phyloP scores from a whole-genome alignment of 306 rosid genomes.

The Trichosanthes truncata region DNA sequence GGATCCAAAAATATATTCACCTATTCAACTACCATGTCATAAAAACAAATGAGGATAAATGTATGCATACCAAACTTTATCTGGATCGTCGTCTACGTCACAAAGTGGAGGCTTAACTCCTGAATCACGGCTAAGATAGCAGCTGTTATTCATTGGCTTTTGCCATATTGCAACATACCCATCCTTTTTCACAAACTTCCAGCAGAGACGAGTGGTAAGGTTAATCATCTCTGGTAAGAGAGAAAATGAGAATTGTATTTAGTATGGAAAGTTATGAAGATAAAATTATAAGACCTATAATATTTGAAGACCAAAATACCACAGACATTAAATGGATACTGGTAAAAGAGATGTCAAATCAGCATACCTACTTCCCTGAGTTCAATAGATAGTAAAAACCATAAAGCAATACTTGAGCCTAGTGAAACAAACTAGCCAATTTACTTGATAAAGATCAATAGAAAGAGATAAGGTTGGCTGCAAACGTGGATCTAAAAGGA shows the following conservation, averaged over 20 bases:
- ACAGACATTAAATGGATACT: not conserved
- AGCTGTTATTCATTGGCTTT: conserved; percentile 64
- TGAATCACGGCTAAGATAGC: conserved; percentile 53
- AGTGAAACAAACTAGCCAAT: not conserved
- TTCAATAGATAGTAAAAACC: not conserved
- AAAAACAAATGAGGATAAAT: not conserved
- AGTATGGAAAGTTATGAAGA: not conserved
- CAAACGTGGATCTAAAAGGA: not conserved
- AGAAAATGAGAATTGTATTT: not conserved
- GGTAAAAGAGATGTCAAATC: not conserved
- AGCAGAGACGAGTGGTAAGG: conserved; percentile 81
- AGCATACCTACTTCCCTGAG: not conserved
- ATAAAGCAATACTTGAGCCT: not conserved
- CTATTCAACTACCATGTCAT: conserved; percentile 2
- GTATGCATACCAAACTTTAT: conserved; percentile 57
- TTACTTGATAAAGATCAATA: not conserved
- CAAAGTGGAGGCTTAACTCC: conserved; percentile 83
- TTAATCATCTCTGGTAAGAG: conserved; percentile 74
- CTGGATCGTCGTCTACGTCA: conserved; percentile 72
- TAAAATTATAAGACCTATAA: not conserved
- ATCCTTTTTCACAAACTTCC: conserved; percentile 76
- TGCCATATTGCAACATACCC: conserved; percentile 85
- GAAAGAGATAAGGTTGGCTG: not conserved
- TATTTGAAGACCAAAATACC: not conserved
- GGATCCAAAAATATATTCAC: not conserved